Conservation (phyloP, 1,284 basidiomycete species). For the Hymenochaete sp. region DNA sequence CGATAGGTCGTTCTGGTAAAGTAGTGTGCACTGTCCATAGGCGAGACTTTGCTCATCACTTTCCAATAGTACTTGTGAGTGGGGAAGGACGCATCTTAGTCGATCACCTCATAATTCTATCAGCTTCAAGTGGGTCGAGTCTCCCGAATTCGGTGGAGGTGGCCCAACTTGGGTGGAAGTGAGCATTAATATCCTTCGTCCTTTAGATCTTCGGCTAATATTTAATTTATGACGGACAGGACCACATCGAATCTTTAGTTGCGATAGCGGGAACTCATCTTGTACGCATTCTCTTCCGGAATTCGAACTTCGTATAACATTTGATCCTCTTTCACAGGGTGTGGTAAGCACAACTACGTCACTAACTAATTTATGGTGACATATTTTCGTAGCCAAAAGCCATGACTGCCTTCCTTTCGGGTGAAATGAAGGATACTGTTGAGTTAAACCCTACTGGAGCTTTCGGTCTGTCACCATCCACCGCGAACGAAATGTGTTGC, state of each 20-base stretch:
- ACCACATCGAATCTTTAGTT: slow-evolving; percentile 75
- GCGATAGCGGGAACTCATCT: slow-evolving; percentile 86
- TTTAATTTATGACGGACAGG: slow-evolving; percentile 30
- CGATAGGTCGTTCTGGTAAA: slow-evolving; percentile 45
- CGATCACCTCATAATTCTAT: background rate
- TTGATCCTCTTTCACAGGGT: slow-evolving; percentile 36
- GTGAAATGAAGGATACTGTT: slow-evolving; percentile 94
- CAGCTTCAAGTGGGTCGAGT: slow-evolving; percentile 96
- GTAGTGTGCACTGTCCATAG: background rate
- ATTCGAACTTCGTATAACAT: background rate
- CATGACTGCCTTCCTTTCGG: slow-evolving; percentile 91
- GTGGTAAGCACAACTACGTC: slow-evolving; percentile 43
- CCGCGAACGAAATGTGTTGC: background rate
- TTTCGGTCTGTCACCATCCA: slow-evolving; percentile 44
- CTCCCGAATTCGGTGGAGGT: slow-evolving; percentile 74
- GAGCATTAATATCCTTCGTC: slow-evolving; percentile 18
- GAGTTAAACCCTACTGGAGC: slow-evolving; percentile 82
- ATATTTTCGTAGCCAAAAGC: slow-evolving; percentile 64
- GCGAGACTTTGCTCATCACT: background rate
- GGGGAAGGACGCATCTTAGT: background rate
- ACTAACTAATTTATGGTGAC: background rate
- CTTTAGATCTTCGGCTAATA: background rate
- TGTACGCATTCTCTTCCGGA: slow-evolving; percentile 31
- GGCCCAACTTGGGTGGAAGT: slow-evolving; percentile 91
- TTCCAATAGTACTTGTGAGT: slow-evolving; percentile 1